Conservation (phyloP, 2,329 filamentous ascomycete genomes). For the Dactylellina leptospora region DNA sequence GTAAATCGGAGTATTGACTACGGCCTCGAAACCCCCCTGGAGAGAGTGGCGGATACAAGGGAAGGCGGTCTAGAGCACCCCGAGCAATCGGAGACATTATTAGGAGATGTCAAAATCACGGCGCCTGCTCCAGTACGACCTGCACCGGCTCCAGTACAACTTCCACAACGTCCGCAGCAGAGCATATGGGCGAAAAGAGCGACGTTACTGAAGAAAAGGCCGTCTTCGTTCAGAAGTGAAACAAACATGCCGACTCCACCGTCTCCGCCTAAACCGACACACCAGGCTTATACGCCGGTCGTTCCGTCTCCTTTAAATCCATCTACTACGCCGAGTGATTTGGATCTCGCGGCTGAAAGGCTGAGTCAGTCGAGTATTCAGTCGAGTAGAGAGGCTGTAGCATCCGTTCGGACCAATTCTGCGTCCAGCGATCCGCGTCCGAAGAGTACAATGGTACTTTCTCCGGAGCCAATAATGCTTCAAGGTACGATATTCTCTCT, state of each 20-base stretch:
- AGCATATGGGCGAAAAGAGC: slow-evolving; percentile 49
- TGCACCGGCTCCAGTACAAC: slow-evolving; percentile 42
- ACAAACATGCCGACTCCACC: slow-evolving; percentile 24
- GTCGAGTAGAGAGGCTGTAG: background rate
- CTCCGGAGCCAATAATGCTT: slow-evolving; percentile 36
- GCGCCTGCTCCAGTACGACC: slow-evolving; percentile 33
- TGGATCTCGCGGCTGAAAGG: slow-evolving; percentile 15
- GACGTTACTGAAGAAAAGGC: slow-evolving; percentile 34
- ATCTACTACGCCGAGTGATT: slow-evolving; percentile 51
- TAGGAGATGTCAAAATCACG: slow-evolving; percentile 14
- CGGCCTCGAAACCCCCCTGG: slow-evolving; percentile 9
- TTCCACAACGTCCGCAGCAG: slow-evolving; percentile 28
- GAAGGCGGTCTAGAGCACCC: slow-evolving; percentile 37
- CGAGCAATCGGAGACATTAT: slow-evolving; percentile 54
- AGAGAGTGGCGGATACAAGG: slow-evolving; percentile 56
- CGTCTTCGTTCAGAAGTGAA: slow-evolving; percentile 16
- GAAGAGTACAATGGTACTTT: slow-evolving; percentile 15
- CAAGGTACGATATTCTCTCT: slow-evolving; percentile 17
- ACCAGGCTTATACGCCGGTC: slow-evolving; percentile 56
- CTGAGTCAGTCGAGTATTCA: slow-evolving; percentile 30
- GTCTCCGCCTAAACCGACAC: slow-evolving; percentile 21
- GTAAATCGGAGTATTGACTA: slow-evolving; percentile 10
- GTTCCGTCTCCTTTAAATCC: slow-evolving; percentile 59
- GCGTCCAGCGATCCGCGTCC: slow-evolving; percentile 7
- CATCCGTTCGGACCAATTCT: slow-evolving; percentile 22